phyloP scores from a whole-genome alignment of 176 grass and related monocot species.

The Guadua angustifolia region DNA sequence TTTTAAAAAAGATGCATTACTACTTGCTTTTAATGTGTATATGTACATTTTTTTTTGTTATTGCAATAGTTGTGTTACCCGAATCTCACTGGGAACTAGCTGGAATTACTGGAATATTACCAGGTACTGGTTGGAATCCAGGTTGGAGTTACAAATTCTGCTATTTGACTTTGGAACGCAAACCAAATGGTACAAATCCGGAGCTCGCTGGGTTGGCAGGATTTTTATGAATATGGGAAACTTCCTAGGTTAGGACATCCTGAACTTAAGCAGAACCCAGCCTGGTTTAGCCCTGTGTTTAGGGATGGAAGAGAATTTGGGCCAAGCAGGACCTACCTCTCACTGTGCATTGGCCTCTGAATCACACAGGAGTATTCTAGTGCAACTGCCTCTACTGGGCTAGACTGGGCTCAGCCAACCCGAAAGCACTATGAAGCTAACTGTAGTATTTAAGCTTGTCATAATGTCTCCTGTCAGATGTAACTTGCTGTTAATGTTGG shows the following conservation, averaged over 20 bases:
- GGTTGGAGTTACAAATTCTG: not conserved
- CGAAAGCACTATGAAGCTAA: conserved; percentile 17
- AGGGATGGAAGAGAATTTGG: conserved; percentile 7
- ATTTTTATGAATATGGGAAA: not conserved
- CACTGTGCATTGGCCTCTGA: conserved; percentile 11
- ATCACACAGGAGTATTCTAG: conserved; percentile 26
- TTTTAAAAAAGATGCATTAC: not conserved
- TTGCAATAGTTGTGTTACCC: not conserved
- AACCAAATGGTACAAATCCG: not conserved
- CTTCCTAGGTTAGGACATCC: not conserved
- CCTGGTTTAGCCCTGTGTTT: not conserved
- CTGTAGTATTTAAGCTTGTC: conserved; percentile 11
- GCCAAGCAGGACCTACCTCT: not conserved
- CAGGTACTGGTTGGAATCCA: not conserved
- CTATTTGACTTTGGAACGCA: not conserved
- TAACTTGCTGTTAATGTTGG: conserved; percentile 13
- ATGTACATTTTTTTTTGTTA: not conserved
- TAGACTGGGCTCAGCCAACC: not conserved
- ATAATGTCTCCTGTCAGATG: conserved; percentile 19
- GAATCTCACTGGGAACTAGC: not conserved
- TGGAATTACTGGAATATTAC: not conserved
- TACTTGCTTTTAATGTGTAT: not conserved
- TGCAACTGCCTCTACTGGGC: not conserved
- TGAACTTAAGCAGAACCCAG: not conserved
- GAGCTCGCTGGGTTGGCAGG: not conserved